A percentile compares a stretch with the other conserved stretches of the same genome.
phyloP scores from a whole-genome alignment of 371 early-diverging fungal species.

The Mortierella sp. region DNA sequence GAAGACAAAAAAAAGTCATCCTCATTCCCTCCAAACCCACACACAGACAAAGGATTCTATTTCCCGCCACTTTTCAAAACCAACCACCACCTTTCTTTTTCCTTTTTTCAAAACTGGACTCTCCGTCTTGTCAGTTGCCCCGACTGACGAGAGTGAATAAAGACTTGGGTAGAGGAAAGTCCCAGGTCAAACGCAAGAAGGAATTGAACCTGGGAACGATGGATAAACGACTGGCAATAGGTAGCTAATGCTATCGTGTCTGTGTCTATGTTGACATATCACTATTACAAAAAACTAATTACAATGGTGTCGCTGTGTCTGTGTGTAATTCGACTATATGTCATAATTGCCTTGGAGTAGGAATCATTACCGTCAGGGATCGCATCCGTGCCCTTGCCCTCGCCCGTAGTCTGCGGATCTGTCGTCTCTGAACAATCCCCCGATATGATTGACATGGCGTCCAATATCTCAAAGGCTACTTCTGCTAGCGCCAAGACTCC shows the following conservation, averaged over 20 bases:
- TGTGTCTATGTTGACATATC: too few species aligned
- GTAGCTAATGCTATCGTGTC: not conserved
- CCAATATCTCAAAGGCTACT: not conserved
- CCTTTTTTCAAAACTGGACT: too few species aligned
- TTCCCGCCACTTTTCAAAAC: conserved; percentile 14
- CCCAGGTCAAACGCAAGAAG: not conserved
- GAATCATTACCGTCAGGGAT: not conserved
- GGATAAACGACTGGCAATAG: not conserved
- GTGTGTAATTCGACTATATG: not conserved
- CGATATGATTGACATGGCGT: not conserved
- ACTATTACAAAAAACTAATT: too few species aligned
- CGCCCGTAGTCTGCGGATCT: not conserved
- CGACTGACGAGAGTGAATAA: too few species aligned
- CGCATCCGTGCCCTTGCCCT: not conserved
- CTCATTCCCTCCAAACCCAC: not conserved
- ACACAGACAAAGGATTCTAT: not conserved
- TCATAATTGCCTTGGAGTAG: not conserved
- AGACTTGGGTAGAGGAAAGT: not conserved
- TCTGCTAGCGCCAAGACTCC: not conserved
- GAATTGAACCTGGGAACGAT: not conserved
- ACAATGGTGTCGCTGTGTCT: not conserved
- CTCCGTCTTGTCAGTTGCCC: not conserved
- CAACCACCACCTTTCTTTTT: not conserved
- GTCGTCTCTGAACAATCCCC: not conserved
- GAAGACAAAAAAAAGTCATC: not conserved